Evolutionary conservation across 2,329 filamentous ascomycete genomes (phyloP).

Genomic region (Rhynchosporium graminicola): DNA sequence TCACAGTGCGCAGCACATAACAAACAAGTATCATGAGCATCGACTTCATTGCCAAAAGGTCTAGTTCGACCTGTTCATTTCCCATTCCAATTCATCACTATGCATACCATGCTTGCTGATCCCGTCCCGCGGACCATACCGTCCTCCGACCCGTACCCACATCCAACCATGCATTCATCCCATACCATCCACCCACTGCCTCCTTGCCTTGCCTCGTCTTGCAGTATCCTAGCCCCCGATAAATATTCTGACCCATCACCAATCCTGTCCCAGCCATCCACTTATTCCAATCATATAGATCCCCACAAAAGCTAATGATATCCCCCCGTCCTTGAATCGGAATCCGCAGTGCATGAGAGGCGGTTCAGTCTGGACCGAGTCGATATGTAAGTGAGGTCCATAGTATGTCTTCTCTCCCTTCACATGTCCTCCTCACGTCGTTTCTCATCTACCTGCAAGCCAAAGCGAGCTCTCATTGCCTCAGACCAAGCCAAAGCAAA

Average conservation of each 20-base stretch:
- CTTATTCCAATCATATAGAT: no score
- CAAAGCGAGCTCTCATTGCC: not conserved
- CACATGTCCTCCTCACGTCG: not conserved
- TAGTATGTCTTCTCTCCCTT: not conserved
- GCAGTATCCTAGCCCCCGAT: not conserved
- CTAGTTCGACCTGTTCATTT: no score
- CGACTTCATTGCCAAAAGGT: no score
- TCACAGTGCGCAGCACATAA: no score
- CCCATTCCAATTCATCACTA: not conserved
- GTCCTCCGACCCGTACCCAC: not conserved
- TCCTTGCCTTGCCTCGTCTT: not conserved
- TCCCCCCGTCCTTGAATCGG: not conserved
- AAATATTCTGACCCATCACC: not conserved
- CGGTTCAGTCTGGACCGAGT: not conserved
- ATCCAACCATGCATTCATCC: not conserved
- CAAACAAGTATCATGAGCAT: no score
- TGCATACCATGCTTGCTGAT: slow-evolving; percentile 5
- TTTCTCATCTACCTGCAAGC: not conserved
- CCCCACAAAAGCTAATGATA: not conserved
- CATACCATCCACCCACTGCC: not conserved
- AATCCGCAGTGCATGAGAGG: not conserved
- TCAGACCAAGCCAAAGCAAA: not conserved
- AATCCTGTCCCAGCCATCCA: not conserved
- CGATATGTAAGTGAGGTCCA: not conserved
- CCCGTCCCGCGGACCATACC: not conserved